These are phyloP conservation scores for Suillus discolor DNA, from an alignment of 768 basidiomycete species.

Conservation along the genomic window DNA sequence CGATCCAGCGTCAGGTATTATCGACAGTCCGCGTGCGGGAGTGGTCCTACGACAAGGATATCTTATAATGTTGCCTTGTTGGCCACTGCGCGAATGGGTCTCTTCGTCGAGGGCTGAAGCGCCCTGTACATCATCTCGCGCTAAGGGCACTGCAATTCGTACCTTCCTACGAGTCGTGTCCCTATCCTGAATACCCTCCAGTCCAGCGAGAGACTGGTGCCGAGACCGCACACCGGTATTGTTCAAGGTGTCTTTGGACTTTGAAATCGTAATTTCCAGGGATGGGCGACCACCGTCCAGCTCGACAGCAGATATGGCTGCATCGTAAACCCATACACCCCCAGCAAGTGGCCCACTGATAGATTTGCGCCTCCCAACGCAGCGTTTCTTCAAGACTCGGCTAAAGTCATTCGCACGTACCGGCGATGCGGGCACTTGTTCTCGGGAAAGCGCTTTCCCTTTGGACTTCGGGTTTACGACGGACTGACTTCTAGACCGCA, in stretches of 20 bases:
- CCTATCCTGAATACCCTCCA: slow-evolving; percentile 19
- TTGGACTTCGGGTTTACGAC: slow-evolving; percentile 23
- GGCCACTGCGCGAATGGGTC: not conserved
- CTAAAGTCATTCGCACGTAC: slow-evolving; percentile 11
- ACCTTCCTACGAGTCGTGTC: slow-evolving; percentile 16
- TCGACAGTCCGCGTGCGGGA: not conserved
- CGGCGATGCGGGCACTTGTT: slow-evolving; percentile 1
- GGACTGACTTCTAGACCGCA: slow-evolving; percentile 40
- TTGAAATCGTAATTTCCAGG: slow-evolving; percentile 25
- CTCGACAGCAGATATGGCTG: slow-evolving; percentile 49
- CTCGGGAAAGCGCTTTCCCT: slow-evolving; percentile 4
- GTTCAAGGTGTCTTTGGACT: slow-evolving; percentile 4
- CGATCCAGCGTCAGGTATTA: not conserved
- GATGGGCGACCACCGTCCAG: slow-evolving; percentile 18
- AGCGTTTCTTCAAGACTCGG: slow-evolving; percentile 56
- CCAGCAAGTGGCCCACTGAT: slow-evolving; percentile 35
- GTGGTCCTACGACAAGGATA: not conserved
- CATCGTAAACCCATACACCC: slow-evolving; percentile 51
- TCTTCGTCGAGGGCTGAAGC: not conserved
- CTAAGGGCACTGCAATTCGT: slow-evolving; percentile 23
- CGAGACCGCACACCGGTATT: slow-evolving; percentile 19
- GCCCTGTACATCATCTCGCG: slow-evolving; percentile 4
- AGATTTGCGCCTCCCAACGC: slow-evolving; percentile 53
- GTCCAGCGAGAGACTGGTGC: slow-evolving; percentile 25
- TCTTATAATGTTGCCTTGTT: not conserved